Percentiles rank a stretch among this genome's conserved stretches.
Conservation (phyloP, 495 filamentous ascomycete species). For the Aspergillus ellipticus region DNA sequence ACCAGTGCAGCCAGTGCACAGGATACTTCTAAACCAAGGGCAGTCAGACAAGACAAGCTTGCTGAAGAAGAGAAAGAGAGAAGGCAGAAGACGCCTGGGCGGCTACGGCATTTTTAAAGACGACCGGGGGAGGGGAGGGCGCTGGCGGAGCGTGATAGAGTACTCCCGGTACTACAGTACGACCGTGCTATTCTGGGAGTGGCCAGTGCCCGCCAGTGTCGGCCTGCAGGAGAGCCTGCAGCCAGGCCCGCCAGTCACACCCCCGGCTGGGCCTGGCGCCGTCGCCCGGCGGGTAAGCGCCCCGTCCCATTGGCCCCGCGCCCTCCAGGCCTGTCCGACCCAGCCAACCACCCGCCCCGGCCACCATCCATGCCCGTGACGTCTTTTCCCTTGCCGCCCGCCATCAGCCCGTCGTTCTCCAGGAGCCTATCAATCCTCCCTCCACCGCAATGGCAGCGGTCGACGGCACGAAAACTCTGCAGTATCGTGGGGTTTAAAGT, state of each 20-base stretch:
- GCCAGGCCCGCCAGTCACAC: not conserved
- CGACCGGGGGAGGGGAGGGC: conserved; percentile 11
- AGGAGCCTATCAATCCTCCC: not conserved
- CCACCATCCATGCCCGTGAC: not conserved
- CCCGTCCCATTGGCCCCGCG: not conserved
- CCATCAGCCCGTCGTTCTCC: not conserved
- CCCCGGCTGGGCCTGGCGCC: not conserved
- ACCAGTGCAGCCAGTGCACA: conserved; percentile 48
- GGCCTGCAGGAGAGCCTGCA: not conserved
- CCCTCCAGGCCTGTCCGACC: not conserved
- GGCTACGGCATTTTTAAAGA: conserved; percentile 34
- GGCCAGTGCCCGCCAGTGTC: too few relatives aligned
- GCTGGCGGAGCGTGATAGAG: too few relatives aligned
- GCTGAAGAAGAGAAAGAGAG: conserved; percentile 62
- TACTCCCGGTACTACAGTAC: too few relatives aligned
- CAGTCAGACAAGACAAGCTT: conserved; percentile 66
- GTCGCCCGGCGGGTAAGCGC: not conserved
- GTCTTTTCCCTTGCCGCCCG: not conserved
- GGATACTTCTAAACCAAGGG: conserved; percentile 46
- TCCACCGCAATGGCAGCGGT: not conserved
- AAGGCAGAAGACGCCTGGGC: conserved; percentile 34
- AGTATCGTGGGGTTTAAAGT: not conserved
- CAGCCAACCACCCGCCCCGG: not conserved
- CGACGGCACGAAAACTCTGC: not conserved
- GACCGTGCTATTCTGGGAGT: not conserved